Percentiles rank a stretch among this genome's conserved stretches.
These are phyloP conservation scores for Hypoxylon sp. DNA, from an alignment of 2,329 filamentous ascomycete genomes.

Conservation along the genomic window DNA sequence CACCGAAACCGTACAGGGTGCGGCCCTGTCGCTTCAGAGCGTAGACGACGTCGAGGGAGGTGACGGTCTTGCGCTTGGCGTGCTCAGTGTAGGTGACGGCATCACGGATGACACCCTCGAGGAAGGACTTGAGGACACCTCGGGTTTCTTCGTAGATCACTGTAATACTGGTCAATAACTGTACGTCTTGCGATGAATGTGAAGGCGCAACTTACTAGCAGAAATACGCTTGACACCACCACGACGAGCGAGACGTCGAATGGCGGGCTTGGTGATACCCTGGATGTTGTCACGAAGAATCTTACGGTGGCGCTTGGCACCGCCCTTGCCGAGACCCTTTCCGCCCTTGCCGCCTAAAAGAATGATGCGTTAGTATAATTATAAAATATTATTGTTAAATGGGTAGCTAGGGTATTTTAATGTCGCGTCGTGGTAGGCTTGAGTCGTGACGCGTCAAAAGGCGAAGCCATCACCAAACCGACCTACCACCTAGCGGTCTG, in stretches of 20 bases:
- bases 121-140: slow-evolving; percentile 87
- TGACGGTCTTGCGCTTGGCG: slow-evolving; percentile 83
- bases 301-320: slow-evolving; percentile 99
- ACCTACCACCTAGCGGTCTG: slow-evolving; percentile 43
- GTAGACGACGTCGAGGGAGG: slow-evolving; percentile 75
- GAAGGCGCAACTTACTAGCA: slow-evolving; percentile 77
- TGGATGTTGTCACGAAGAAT: slow-evolving; percentile 99
- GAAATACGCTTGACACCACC: slow-evolving; percentile 99
- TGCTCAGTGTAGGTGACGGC: slow-evolving; percentile 87
- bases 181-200: slow-evolving; percentile 67
- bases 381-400: background rate
- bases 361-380: slow-evolving; percentile 37
- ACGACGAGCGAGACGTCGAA: slow-evolving; percentile 98
- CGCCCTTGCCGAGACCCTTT: slow-evolving; percentile 68
- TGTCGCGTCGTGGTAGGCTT: slow-evolving; percentile 37
- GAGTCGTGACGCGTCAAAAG: slow-evolving; percentile 52
- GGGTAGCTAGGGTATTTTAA: slow-evolving; percentile 21
- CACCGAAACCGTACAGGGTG: slow-evolving; percentile 78
- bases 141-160: slow-evolving; percentile 71
- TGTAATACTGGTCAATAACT: slow-evolving; percentile 46
- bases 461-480: slow-evolving; percentile 43
- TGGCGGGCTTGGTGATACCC: slow-evolving; percentile 98
- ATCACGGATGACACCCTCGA: slow-evolving; percentile 84
- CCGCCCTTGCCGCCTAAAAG: slow-evolving; percentile 64
- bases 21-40: slow-evolving; percentile 75